phyloP scores from a whole-genome alignment of 2,329 filamentous ascomycete species.

The Exophiala xenobiotica region DNA sequence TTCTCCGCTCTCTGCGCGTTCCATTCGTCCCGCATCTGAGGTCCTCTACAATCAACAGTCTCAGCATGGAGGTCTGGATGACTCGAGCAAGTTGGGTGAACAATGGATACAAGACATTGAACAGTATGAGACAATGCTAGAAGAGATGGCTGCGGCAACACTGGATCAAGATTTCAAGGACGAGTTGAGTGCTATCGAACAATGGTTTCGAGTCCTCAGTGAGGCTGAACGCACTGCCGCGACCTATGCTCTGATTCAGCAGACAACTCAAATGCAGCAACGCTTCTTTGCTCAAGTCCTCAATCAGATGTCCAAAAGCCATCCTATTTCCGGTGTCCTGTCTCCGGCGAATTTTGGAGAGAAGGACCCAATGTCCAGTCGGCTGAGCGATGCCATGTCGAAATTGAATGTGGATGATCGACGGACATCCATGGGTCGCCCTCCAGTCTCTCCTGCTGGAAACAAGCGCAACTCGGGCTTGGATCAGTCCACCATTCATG shows the following conservation, averaged over 20 bases:
- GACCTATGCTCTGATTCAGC: slow-evolving; percentile 90
- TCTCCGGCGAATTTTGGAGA: slow-evolving; percentile 92
- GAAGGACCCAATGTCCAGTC: slow-evolving; percentile 97
- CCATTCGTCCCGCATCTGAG: slow-evolving; percentile 89
- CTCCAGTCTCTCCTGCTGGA: slow-evolving; percentile 67
- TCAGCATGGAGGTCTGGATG: slow-evolving; percentile 69
- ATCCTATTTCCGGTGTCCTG: slow-evolving; percentile 92
- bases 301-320: slow-evolving; percentile 98
- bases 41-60: slow-evolving; percentile 80
- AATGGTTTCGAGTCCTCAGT: slow-evolving; percentile 97
- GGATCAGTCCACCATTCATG: slow-evolving; percentile 89
- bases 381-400: slow-evolving; percentile 93
- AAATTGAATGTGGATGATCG: slow-evolving; percentile 86
- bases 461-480: slow-evolving; percentile 93
- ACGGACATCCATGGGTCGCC: slow-evolving; percentile 80
- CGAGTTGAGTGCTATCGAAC: slow-evolving; percentile 96
- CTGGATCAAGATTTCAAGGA: slow-evolving; percentile 99
- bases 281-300: slow-evolving; percentile 98
- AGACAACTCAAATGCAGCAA: slow-evolving; percentile 98
- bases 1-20: slow-evolving; percentile 69
- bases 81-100: slow-evolving; percentile 89
- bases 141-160: slow-evolving; percentile 99
- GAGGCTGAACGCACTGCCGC: slow-evolving; percentile 95
- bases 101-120: slow-evolving; percentile 99
- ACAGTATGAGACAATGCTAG: slow-evolving; percentile 96